Evolutionary conservation across 2,329 filamentous ascomycete genomes (phyloP), one percentile per base, ranked within the genome.

Genomic region (Cryphonectria naterciae): DNA sequence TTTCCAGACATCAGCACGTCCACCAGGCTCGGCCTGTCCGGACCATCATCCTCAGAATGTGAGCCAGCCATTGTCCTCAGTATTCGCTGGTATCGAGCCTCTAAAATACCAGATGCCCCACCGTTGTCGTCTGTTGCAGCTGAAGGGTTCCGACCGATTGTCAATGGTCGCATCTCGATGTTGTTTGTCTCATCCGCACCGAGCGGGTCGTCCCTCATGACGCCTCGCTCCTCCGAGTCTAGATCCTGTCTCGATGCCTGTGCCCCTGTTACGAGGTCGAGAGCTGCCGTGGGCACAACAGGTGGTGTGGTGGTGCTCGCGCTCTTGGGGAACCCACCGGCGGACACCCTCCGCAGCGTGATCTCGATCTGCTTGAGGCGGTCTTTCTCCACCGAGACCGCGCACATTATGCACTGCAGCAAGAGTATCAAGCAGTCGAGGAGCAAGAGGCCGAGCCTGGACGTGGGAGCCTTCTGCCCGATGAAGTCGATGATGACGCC

Each of bases 401-500:
- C 83, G 70, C 92, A 79, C 89, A 92, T 91, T 60, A 91, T 78
- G 73, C 87, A 88, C 77, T 92, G 90, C 19, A 91, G 75, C 1
- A 78, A 80, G 54, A 91, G 75, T 10, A 92, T 83, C 41, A 88
- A 75, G 8, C 87, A 35, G 77, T 92, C 90, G 60, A 88, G 79
- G 2, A 87, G 75, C 6, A 91, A 74, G 62, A 91, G 84, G 66
- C 86, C 84, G 22, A 87, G 75, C 73, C 84, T 85, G 35, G 87
- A 89, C 1, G 85, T 84, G 1, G 90, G 87, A 4, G 89, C 87
- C 74, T 86, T 86, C 78, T 92, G 90, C 19, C 90, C 90, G 74
- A 92, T 84, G 74, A 92, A 90, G 76, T 92, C 90, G 75, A 92
- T 86, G 35, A 92, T 83, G 66, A 92, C 82, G 46, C 90, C 90